phyloP scores from a whole-genome alignment of 139 green algal species.

The Closterium sp. region DNA sequence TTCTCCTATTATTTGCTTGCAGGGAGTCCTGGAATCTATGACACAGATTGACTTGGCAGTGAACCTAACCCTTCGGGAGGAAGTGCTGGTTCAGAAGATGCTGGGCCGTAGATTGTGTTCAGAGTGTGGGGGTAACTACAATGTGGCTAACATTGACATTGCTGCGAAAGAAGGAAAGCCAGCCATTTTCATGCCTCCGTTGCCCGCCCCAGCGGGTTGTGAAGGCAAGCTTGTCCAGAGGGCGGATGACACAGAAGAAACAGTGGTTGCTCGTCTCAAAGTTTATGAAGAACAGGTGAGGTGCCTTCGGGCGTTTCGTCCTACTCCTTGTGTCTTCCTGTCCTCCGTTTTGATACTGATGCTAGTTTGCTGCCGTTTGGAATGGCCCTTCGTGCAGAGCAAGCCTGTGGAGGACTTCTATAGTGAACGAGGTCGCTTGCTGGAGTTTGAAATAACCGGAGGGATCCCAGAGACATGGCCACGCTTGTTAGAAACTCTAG shows the following conservation, averaged over 20 bases:
- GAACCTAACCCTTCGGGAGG: conserved; percentile 84
- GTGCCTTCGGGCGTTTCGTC: not conserved
- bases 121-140: conserved; percentile 91
- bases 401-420: conserved; percentile 88
- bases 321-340: conserved; percentile 12
- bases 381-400: conserved; percentile 34
- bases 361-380: conserved; percentile 1
- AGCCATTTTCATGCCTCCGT: conserved; percentile 84
- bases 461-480: conserved; percentile 94
- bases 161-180: conserved; percentile 50
- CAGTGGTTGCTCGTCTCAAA: conserved; percentile 78
- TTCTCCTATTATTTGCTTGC: too few relatives aligned
- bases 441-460: conserved; percentile 89
- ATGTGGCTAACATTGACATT: conserved; percentile 91
- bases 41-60: conserved; percentile 74
- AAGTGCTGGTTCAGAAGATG: conserved; percentile 85
- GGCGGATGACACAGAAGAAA: conserved; percentile 81
- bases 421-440: conserved; percentile 60
- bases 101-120: conserved; percentile 75
- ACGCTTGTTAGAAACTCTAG: conserved; percentile 60
- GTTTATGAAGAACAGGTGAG: conserved; percentile 57
- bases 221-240: conserved; percentile 70
- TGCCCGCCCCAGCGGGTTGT: conserved; percentile 76
- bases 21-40: conserved; percentile 63
- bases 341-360: conserved; percentile 21